Evolutionary conservation across 2,329 filamentous ascomycete species (phyloP), one percentile per base, ranked within the genome.

Genomic region (Talaromyces albobiverticillius): DNA sequence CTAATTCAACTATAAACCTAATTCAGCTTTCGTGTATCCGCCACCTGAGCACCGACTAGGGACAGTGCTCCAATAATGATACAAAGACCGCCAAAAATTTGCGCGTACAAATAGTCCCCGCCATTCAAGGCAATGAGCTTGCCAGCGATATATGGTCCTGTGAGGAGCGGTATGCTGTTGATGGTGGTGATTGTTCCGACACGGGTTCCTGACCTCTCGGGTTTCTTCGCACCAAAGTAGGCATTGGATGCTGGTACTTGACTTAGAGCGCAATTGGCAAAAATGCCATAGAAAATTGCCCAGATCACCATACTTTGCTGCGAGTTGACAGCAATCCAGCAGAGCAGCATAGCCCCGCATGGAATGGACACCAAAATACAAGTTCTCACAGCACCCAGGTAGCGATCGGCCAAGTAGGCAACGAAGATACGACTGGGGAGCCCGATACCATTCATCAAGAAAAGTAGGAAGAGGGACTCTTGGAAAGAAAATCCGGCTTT

Each of bases 181-280:
- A 81, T 74, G 25, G 72, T 77, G 49, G 83, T 77, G 4, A 79
- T 73, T 76, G 82, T 80, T 1, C 81, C 81, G 65, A 82, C 79
- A 16, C 80, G 69, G 16, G 79, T 76, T 0, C 81, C 81, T 4
- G 72, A 69, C 64, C 80, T 82, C 56, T 74, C 74, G 54, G 81
- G 54, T 61, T 83, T 77, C 0, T 73, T 74, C 0, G 79, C 81
- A 3, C 49, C 38, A 14, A 45, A 43, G 7, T 34, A 43, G 3
- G 40, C 49, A 25, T 43, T 46, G 31, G 49, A 45, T 22, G 49
- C 49, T 34, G 49, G 38, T 13, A 49, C 22, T 26, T 48, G 46
- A 40, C 46, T 48, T 23, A 48, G 14, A 11, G 46, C 46, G 9
- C 46, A 48, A 29, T 48, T 48, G 14, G 46, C 46, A 41, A 40